Base-by-base conservation (phyloP, 1,284 basidiomycete genomes). In the Ustilago vetiveriae region DNA sequence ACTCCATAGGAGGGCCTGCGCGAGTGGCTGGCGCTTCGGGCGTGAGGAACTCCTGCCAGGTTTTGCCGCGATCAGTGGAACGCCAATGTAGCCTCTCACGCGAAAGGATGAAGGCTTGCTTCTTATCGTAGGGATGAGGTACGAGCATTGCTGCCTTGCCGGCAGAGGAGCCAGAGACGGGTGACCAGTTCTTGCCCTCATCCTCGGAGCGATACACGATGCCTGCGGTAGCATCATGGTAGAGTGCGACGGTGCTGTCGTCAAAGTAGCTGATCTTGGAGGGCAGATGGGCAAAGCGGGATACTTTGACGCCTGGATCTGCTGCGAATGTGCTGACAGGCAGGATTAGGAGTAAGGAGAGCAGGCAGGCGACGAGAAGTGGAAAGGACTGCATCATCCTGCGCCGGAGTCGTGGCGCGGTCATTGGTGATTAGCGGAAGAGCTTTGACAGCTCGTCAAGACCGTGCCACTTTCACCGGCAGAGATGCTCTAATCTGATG, bases 221-320 rank as follows among this genome's bases (percentile, higher is more conserved):
- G 10, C 90, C 87, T 11, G 86, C 84, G 17, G 87, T 75, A 2
- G 87, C 83, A 82, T 98, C 94, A 81, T 94, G 91, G 78, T 92
- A 93, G 48, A 97, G 85, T 10, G 89, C 89, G 56, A 86, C 92
- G 36, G 89, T 83, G 6, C 91, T 90, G 84, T 96, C 94, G 71
- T 95, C 91, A 84, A 98, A 95, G 86, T 94, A 97, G 85, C 91
- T 90, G 49, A 97, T 82, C 71, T 87, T 86, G n/a, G 86, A 86
- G 89, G 96, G 83, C 1, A 92, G 84, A 81, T 91, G 90, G 32
- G 83, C 79, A 55, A 88, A 85, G 22, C 83, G 73, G 6, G 83
- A 84, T n/a, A 84, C 68, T 6, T 78, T 65, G 4, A 85, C 83
- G 23, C 77, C 71, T 35, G 85, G 85, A 7, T 52, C 40, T 16